Conservation (phyloP, 768 basidiomycete species). For the Mycena alexandri region DNA sequence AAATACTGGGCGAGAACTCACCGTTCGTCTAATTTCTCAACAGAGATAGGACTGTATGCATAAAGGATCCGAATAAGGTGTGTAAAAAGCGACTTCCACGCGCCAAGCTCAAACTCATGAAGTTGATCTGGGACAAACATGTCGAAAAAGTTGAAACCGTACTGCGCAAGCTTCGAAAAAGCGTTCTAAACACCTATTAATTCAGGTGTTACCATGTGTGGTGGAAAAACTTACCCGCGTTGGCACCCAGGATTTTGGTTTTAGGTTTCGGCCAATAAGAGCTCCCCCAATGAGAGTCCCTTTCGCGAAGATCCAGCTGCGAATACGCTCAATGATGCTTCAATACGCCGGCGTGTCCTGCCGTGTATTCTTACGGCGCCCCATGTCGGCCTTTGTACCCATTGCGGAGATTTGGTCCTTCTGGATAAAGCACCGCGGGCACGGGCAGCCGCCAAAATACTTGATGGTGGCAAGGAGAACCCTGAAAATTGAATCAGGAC, state of each 20-base stretch:
- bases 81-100: background rate
- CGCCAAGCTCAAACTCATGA: background rate
- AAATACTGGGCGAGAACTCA: too few relatives aligned
- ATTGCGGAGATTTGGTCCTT: background rate
- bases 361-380: background rate
- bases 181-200: background rate
- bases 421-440: background rate
- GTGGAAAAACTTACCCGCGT: too few relatives aligned
- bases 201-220: too few relatives aligned
- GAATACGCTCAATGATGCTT: too few relatives aligned
- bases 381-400: constrained; percentile 22
- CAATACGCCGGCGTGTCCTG: too few relatives aligned
- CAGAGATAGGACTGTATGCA: too few relatives aligned
- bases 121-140: background rate
- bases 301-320: too few relatives aligned
- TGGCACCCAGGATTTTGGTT: too few relatives aligned
- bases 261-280: too few relatives aligned
- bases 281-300: too few relatives aligned
- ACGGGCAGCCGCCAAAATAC: background rate
- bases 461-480: background rate
- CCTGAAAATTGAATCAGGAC: background rate
- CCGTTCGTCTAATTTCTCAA: too few relatives aligned
- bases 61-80: too few relatives aligned
- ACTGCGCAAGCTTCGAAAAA: background rate
- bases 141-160: background rate